phyloP scores from a whole-genome alignment of 2,329 filamentous ascomycete species.

The Fusarium sp. region DNA sequence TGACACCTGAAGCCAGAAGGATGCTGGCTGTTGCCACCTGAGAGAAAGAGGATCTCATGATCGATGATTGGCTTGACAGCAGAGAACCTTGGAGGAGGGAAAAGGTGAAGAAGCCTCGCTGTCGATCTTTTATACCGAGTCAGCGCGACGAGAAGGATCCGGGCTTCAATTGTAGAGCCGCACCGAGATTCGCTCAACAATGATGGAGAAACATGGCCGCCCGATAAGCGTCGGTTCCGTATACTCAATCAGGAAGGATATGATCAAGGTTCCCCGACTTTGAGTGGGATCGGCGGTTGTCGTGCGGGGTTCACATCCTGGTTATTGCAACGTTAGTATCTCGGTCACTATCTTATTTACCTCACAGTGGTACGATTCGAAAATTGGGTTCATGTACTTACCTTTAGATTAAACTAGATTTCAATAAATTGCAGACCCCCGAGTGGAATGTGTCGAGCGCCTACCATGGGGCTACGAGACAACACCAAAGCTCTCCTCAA shows the following conservation, averaged over 20 bases:
- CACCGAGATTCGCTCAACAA: neutral
- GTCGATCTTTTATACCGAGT: conserved; percentile 1
- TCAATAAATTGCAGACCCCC: too few species aligned
- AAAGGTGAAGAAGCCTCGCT: neutral
- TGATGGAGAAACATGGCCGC: neutral
- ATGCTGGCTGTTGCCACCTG: conserved; percentile 3
- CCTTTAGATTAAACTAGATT: neutral
- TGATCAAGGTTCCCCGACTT: neutral
- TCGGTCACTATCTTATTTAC: neutral
- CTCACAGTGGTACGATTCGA: neutral
- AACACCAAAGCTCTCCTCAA: too few species aligned
- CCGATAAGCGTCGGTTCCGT: neutral
- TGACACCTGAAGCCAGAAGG: conserved; percentile 1
- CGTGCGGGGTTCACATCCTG: neutral
- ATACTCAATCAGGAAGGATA: conserved; percentile 13
- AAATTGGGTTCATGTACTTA: neutral
- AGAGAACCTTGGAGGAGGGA: neutral
- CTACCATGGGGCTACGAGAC: too few species aligned
- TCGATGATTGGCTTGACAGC: neutral
- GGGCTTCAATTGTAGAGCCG: neutral
- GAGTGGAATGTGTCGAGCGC: neutral
- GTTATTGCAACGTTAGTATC: neutral
- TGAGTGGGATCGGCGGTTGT: neutral
- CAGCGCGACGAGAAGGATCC: neutral
- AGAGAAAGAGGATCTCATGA: conserved; percentile 10